Conservation (phyloP, 2,329 filamentous ascomycete species). For the Cordyceps javanica region DNA sequence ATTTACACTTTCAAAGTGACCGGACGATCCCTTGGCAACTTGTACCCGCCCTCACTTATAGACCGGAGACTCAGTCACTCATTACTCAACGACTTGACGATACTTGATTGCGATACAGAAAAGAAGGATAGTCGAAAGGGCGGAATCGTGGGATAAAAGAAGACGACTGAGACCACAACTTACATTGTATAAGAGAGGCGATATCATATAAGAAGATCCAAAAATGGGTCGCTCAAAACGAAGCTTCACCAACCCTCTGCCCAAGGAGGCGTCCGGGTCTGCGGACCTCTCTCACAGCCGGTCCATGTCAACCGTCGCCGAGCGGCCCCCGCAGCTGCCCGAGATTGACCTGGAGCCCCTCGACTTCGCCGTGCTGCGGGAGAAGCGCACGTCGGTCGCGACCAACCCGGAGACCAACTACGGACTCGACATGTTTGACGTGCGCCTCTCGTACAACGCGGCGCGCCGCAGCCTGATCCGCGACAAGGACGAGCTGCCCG, state of each 20-base stretch:
- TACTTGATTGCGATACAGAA: background rate
- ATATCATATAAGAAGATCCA: background rate
- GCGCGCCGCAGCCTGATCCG: conserved; percentile 12
- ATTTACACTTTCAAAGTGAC: background rate
- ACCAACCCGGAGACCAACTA: conserved; percentile 5
- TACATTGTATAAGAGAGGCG: background rate
- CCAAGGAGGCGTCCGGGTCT: background rate
- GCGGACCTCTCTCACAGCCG: background rate
- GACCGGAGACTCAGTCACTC: background rate
- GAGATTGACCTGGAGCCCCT: conserved; percentile 11
- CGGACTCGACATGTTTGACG: conserved; percentile 10
- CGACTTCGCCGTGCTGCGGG: conserved; percentile 9
- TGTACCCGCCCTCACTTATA: background rate
- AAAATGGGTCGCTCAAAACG: conserved; percentile 8
- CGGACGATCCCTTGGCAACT: background rate
- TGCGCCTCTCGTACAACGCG: conserved; percentile 9
- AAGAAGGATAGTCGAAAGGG: background rate
- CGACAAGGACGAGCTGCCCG: conserved; percentile 7
- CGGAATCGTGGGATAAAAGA: no score
- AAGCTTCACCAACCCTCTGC: conserved; percentile 5
- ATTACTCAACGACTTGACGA: background rate
- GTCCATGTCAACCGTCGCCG: conserved; percentile 1
- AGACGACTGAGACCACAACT: no score
- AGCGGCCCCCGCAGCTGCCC: conserved; percentile 6
- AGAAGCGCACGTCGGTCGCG: conserved; percentile 6